Percentiles rank a stretch among this genome's conserved stretches.
phyloP scores from a whole-genome alignment of 1,284 basidiomycete genomes.

The Trametes versicolor region DNA sequence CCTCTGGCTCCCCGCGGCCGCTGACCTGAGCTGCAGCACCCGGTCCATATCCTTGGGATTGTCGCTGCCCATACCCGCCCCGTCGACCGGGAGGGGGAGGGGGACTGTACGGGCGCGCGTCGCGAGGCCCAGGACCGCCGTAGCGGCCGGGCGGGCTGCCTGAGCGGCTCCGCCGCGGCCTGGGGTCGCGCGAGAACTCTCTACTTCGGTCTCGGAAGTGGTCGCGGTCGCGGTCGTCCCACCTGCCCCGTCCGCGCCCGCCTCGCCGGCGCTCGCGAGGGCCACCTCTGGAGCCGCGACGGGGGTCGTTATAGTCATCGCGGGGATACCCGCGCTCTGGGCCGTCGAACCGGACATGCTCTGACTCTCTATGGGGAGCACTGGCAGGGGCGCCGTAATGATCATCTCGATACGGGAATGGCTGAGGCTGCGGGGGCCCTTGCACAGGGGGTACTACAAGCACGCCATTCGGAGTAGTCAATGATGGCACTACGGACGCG shows the following conservation, averaged over 20 bases:
- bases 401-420: slow-evolving; percentile 54
- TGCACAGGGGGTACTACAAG: slow-evolving; percentile 45
- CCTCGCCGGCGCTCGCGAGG: slow-evolving; percentile 57
- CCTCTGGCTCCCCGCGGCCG: slow-evolving; percentile 26
- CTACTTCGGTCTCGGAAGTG: slow-evolving; percentile 54
- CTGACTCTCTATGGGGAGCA: slow-evolving; percentile 52
- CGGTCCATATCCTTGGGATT: slow-evolving; percentile 18
- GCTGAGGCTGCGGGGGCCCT: slow-evolving; percentile 48
- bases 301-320: slow-evolving; percentile 41
- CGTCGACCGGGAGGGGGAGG: slow-evolving; percentile 46
- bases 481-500: slow-evolving; percentile 45
- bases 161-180: slow-evolving; percentile 69
- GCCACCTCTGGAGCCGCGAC: slow-evolving; percentile 48
- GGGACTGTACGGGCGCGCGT: slow-evolving; percentile 65
- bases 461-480: slow-evolving; percentile 44
- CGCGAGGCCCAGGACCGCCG: slow-evolving; percentile 48
- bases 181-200: slow-evolving; percentile 36
- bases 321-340: slow-evolving; percentile 57
- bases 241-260: slow-evolving; percentile 54
- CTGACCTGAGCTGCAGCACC: not conserved
- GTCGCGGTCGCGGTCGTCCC: slow-evolving; percentile 55
- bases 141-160: slow-evolving; percentile 69
- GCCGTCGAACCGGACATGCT: slow-evolving; percentile 58
- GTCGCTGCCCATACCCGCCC: slow-evolving; percentile 41
- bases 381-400: slow-evolving; percentile 44